Evolutionary conservation across 176 grass and related monocot genomes (phyloP), one percentile per base, ranked within the genome.

Genomic region (Cenchrus purpureus): DNA sequence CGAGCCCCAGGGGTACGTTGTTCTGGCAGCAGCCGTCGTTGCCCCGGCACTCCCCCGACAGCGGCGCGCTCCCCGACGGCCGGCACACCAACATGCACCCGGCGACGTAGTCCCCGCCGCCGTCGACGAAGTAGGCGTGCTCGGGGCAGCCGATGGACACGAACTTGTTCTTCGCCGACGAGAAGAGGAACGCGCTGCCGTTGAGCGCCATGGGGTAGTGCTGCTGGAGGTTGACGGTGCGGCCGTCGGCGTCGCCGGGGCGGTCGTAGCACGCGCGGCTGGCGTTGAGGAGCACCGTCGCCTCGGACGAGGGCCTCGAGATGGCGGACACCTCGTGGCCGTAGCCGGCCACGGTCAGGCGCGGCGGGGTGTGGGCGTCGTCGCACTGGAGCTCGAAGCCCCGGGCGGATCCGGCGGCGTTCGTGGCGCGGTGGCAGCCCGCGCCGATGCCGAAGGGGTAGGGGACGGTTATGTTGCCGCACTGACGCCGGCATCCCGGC

Each of bases 361-460:
- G 80, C 29, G 67, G 40, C 67, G 67, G 19, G 68, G 10, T 17
- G 20, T 8, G 4, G 19, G 81, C n/a, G 58, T 86, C 85, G 68
- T 92, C 71, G 81, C 92, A 94, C 19, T 49, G 46, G 9, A 94
- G 83, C 1, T 31, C 11, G 52, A 88, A 92, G 48, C 58, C 74
- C 5, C 65, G 37, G 37, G 37, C 37, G 37, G 37, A 40, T 40
- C 37, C 37, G 37, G 37, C 52, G 11, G 28, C 52, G 7, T 12
- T 0, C 25, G 5, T 42, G 53, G 3, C 69, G 57, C 81, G 50
- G 90, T 76, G 77, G 83, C 93, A 92, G 61, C 65, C 20, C 3
- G 60, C 57, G 25, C 83, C 73, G 53, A 95, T 80, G 16, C 90
- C 90, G 58, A 92, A 92, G 0, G 93, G 93, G 82, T 92, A 92